phyloP scores from a whole-genome alignment of 306 rosid species.

The Datisca glomerata region DNA sequence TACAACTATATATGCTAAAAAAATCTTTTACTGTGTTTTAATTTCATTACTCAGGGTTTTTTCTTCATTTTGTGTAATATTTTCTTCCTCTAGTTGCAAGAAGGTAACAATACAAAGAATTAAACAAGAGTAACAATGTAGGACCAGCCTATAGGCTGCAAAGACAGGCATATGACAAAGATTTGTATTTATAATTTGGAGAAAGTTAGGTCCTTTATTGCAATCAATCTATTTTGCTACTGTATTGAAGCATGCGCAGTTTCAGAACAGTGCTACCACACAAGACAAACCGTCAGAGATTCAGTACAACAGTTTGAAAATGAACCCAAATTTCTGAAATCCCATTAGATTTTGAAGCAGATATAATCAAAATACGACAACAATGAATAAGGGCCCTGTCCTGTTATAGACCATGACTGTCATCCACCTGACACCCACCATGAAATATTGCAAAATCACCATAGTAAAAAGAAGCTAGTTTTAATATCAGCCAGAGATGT shows the following conservation, averaged over 20 bases:
- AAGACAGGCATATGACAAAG: slow-evolving; percentile 16
- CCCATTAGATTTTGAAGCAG: neutral
- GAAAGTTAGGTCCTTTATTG: slow-evolving; percentile 21
- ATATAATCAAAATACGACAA: slow-evolving; percentile 15
- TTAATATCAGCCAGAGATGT: too few species aligned
- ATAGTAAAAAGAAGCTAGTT: too few species aligned
- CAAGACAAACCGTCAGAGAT: slow-evolving; percentile 21
- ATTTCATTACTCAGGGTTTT: too few species aligned
- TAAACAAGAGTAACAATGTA: too few species aligned
- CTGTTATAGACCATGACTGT: slow-evolving; percentile 1
- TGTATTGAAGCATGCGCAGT: slow-evolving; percentile 52
- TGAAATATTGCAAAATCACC: too few species aligned
- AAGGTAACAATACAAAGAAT: too few species aligned
- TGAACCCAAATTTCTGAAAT: slow-evolving; percentile 16
- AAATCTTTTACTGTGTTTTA: too few species aligned
- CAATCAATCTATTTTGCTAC: slow-evolving; percentile 33
- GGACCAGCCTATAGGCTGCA: slow-evolving; percentile 15
- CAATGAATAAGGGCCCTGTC: neutral
- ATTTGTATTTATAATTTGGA: slow-evolving; percentile 17
- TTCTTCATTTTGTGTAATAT: neutral
- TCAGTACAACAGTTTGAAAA: slow-evolving; percentile 33
- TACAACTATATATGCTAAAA: too few species aligned
- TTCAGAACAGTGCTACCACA: slow-evolving; percentile 19
- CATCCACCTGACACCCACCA: too few species aligned
- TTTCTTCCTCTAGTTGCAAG: too few species aligned